phyloP scores from a whole-genome alignment of 2,329 filamentous ascomycete genomes.

The Stenocarpella maydis region DNA sequence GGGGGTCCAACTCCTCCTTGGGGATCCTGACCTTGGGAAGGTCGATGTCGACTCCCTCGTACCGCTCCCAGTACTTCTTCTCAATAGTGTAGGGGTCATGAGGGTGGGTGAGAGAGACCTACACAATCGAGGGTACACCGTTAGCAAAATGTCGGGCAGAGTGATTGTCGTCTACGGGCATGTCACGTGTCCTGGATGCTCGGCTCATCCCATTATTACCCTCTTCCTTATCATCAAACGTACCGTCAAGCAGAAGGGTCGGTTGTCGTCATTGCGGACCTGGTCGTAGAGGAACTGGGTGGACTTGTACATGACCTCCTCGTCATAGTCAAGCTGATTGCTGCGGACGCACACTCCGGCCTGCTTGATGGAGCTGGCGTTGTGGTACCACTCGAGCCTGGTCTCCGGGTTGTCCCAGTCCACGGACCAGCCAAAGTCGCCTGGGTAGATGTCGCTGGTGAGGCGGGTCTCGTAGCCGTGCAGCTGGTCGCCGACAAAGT shows the following conservation, averaged over 20 bases:
- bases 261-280: slow-evolving; percentile 76
- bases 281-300: slow-evolving; percentile 92
- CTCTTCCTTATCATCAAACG: slow-evolving; percentile 38
- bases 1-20: slow-evolving; percentile 83
- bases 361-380: slow-evolving; percentile 91
- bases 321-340: slow-evolving; percentile 95
- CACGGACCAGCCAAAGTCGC: slow-evolving; percentile 92
- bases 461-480: slow-evolving; percentile 93
- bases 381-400: slow-evolving; percentile 94
- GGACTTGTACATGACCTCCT: slow-evolving; percentile 93
- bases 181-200: background rate
- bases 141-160: slow-evolving; percentile 33
- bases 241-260: slow-evolving; percentile 85
- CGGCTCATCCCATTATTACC: background rate
- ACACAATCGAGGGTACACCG: background rate
- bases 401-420: slow-evolving; percentile 93
- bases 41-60: slow-evolving; percentile 87
- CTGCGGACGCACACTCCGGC: slow-evolving; percentile 88
- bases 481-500: slow-evolving; percentile 93
- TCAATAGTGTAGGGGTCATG: slow-evolving; percentile 97
- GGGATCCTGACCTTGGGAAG: slow-evolving; percentile 81
- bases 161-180: background rate
- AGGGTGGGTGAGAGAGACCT: slow-evolving; percentile 89
- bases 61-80: slow-evolving; percentile 91
- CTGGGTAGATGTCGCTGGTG: slow-evolving; percentile 95